These are phyloP conservation scores for Hebeloma cylindrosporum DNA, from an alignment of 768 basidiomycete species.

Conservation along the genomic window DNA sequence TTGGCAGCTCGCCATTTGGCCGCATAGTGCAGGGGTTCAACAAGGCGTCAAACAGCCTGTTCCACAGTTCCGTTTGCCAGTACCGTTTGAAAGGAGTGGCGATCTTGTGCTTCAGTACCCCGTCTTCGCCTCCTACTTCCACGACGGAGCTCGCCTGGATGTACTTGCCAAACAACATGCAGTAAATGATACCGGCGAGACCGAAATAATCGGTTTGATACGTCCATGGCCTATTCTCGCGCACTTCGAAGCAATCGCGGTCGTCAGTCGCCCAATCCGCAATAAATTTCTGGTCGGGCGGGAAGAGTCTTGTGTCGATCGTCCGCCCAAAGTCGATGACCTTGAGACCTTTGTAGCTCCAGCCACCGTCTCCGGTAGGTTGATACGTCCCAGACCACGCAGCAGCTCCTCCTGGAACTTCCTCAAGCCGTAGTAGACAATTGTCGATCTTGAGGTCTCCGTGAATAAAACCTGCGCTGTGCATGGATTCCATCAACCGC, in stretches of 20 bases:
- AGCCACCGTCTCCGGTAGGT: constrained; percentile 77
- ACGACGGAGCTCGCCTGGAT: constrained; percentile 70
- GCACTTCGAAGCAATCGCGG: constrained; percentile 90
- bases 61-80: constrained; percentile 93
- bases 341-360: constrained; percentile 85
- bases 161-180: constrained; percentile 96
- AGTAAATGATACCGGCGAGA: constrained; percentile 91
- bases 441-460: constrained; percentile 99
- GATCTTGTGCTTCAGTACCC: constrained; percentile 56
- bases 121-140: constrained; percentile 31
- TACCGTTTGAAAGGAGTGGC: constrained; percentile 86
- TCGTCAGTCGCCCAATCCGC: constrained; percentile 90
- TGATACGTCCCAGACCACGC: constrained; percentile 79
- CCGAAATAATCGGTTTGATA: constrained; percentile 97
- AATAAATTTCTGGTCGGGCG: constrained; percentile 73
- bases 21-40: constrained; percentile 76
- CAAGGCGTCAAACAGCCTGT: constrained; percentile 74
- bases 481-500: constrained; percentile 79
- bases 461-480: constrained; percentile 84
- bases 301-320: constrained; percentile 84
- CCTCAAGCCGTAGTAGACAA: constrained; percentile 89
- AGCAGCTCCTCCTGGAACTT: constrained; percentile 67
- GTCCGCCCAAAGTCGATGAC: constrained; percentile 98
- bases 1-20: constrained; percentile 61
- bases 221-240: constrained; percentile 83